phyloP scores from a whole-genome alignment of 805 yeast genomes.

The Barnettozyma salicaria region DNA sequence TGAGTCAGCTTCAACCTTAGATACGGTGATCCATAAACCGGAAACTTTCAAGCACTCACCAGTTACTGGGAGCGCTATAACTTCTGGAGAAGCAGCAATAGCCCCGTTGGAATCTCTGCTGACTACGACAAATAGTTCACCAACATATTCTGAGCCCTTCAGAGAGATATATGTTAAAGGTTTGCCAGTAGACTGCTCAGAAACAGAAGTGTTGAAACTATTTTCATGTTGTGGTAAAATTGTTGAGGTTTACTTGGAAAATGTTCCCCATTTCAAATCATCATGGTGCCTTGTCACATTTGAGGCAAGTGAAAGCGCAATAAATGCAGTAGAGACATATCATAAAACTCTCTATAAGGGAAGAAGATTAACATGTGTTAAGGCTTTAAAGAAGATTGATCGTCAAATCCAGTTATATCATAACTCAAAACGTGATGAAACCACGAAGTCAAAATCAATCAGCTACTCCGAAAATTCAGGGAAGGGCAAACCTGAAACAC shows the following conservation, averaged over 20 bases:
- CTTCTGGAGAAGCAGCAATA: neutral
- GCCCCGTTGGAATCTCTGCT: neutral
- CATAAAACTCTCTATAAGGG: constrained; percentile 27
- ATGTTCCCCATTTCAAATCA: constrained; percentile 26
- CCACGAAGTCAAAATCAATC: neutral
- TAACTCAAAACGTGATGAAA: neutral
- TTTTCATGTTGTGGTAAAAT: constrained; percentile 46
- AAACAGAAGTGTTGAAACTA: constrained; percentile 35
- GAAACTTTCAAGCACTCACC: constrained; percentile 3
- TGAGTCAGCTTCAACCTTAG: constrained; percentile 5
- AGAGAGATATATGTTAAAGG: constrained; percentile 42
- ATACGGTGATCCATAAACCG: constrained; percentile 4
- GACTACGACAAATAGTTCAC: neutral
- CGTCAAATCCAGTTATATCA: constrained; percentile 11
- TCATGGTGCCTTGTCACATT: constrained; percentile 47
- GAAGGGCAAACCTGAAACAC: neutral
- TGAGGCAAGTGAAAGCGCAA: constrained; percentile 38
- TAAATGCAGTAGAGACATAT: constrained; percentile 34
- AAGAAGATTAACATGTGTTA: constrained; percentile 26
- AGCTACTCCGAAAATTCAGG: neutral
- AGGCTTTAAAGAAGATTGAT: constrained; percentile 24
- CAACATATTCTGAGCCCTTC: constrained; percentile 8
- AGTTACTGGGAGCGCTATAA: neutral
- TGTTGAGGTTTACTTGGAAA: constrained; percentile 48
- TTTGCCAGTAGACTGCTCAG: constrained; percentile 35